Conservation (phyloP, 2,329 filamentous ascomycete species). For the Hysterium pulicare region DNA sequence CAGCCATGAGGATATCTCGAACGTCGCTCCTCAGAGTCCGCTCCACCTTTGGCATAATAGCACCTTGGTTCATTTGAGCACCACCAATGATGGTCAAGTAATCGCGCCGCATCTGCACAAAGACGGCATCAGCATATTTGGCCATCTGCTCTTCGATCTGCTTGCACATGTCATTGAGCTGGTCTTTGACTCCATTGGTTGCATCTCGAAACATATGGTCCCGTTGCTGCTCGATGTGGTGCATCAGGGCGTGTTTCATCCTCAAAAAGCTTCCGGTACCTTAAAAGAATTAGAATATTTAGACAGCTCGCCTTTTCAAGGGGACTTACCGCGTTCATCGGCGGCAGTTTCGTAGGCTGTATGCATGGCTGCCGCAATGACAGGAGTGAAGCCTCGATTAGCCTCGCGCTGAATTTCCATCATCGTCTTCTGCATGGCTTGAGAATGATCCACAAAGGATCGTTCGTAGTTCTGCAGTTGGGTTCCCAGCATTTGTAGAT, state of each 20-base stretch:
- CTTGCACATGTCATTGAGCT: constrained; percentile 42
- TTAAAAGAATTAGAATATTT: constrained; percentile 10
- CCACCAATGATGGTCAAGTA: constrained; percentile 37
- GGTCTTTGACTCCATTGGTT: constrained; percentile 38
- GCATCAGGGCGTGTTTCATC: constrained; percentile 52
- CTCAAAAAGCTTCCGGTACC: constrained; percentile 46
- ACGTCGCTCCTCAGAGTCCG: constrained; percentile 14
- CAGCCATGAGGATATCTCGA: constrained; percentile 11
- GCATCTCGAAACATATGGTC: constrained; percentile 51
- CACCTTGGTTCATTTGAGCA: constrained; percentile 7
- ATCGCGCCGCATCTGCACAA: constrained; percentile 31
- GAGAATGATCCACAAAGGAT: constrained; percentile 39
- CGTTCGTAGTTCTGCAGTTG: constrained; percentile 44
- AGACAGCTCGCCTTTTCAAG: too few species aligned
- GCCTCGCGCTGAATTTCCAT: constrained; percentile 50
- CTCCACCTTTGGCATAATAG: constrained; percentile 14
- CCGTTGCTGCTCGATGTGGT: constrained; percentile 42
- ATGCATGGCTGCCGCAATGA: constrained; percentile 46
- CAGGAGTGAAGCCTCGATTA: constrained; percentile 53
- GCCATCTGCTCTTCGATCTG: constrained; percentile 44
- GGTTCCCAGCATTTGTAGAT: constrained; percentile 38
- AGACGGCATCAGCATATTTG: constrained; percentile 46
- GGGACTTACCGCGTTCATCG: constrained; percentile 39
- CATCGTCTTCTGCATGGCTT: constrained; percentile 35
- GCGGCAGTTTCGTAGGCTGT: constrained; percentile 46